Percentiles rank a stretch among this genome's conserved stretches.
Conservation (phyloP, 495 filamentous ascomycete genomes). For the Penicillium canescens region DNA sequence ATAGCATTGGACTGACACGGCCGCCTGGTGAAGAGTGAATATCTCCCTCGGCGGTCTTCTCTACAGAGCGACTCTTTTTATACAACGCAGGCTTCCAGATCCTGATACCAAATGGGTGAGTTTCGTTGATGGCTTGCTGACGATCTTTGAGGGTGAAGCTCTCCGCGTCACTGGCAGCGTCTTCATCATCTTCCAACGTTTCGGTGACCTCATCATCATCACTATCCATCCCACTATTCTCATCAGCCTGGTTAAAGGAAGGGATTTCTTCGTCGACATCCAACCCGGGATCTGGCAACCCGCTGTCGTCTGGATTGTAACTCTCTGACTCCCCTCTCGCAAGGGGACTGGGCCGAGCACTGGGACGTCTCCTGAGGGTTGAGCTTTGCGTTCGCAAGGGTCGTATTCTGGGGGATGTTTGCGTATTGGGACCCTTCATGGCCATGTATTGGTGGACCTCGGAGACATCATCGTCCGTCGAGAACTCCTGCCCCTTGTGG, state of each 20-base stretch:
- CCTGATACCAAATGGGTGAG: conserved; percentile 96
- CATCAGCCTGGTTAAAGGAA: conserved; percentile 27
- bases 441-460: conserved; percentile 70
- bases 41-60: conserved; percentile 93
- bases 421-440: conserved; percentile 30
- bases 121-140: conserved; percentile 98
- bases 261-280: conserved; percentile 22
- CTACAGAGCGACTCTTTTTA: conserved; percentile 95
- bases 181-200: conserved; percentile 51
- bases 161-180: conserved; percentile 71
- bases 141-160: conserved; percentile 83
- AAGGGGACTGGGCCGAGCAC: conserved; percentile 57
- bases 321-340: conserved; percentile 58
- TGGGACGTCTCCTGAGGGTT: conserved; percentile 68
- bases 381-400: conserved; percentile 54
- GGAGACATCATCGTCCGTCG: conserved; percentile 83
- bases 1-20: conserved; percentile 76
- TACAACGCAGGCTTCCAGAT: conserved; percentile 99
- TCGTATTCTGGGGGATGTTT: conserved; percentile 40
- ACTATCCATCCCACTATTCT: conserved; percentile 18
- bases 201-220: conserved; percentile 28
- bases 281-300: conserved; percentile 32
- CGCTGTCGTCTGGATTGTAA: conserved; percentile 45
- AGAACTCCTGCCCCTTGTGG: conserved; percentile 84
- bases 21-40: conserved; percentile 95